These are phyloP conservation scores for Suillus ampliporus DNA, from an alignment of 768 basidiomycete species.

Conservation along the genomic window DNA sequence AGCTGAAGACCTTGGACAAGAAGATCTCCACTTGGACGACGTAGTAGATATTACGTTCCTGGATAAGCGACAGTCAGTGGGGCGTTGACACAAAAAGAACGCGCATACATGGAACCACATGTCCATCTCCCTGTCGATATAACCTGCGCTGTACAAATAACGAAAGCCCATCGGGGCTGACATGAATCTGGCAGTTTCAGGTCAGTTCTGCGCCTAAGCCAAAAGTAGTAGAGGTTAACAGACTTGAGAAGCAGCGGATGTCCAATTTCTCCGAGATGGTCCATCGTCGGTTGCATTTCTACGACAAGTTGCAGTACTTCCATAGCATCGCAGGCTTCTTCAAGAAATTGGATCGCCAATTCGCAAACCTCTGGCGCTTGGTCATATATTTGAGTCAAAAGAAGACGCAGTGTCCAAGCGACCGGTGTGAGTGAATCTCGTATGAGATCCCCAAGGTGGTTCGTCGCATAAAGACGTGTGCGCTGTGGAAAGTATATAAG, in stretches of 20 bases:
- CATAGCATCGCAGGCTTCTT: slow-evolving; percentile 86
- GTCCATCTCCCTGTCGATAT: slow-evolving; percentile 95
- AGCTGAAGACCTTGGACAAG: slow-evolving; percentile 77
- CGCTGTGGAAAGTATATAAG: slow-evolving; percentile 53
- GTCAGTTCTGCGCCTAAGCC: slow-evolving; percentile 5
- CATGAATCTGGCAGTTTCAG: slow-evolving; percentile 70
- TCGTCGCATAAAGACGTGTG: slow-evolving; percentile 87
- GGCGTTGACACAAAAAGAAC: background rate
- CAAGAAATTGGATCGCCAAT: slow-evolving; percentile 85
- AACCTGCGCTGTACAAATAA: slow-evolving; percentile 89
- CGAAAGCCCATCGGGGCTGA: slow-evolving; percentile 92
- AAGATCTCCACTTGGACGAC: slow-evolving; percentile 95
- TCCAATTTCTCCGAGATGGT: slow-evolving; percentile 93
- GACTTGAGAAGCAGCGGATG: slow-evolving; percentile 88
- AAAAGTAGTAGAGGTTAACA: slow-evolving; percentile 27
- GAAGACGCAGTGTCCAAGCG: slow-evolving; percentile 88
- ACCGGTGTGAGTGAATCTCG: slow-evolving; percentile 65
- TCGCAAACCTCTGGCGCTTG: slow-evolving; percentile 89
- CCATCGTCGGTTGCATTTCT: slow-evolving; percentile 92
- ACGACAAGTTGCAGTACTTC: slow-evolving; percentile 90
- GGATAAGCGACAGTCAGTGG: slow-evolving; percentile 17
- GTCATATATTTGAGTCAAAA: slow-evolving; percentile 96
- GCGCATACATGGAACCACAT: slow-evolving; percentile 88
- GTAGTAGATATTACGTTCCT: slow-evolving; percentile 95
- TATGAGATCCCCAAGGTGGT: slow-evolving; percentile 83